Percentiles rank a stretch among this genome's conserved stretches.
Evolutionary conservation across 805 yeast species (phyloP).

Genomic region (Isabelozyma rhagii): DNA sequence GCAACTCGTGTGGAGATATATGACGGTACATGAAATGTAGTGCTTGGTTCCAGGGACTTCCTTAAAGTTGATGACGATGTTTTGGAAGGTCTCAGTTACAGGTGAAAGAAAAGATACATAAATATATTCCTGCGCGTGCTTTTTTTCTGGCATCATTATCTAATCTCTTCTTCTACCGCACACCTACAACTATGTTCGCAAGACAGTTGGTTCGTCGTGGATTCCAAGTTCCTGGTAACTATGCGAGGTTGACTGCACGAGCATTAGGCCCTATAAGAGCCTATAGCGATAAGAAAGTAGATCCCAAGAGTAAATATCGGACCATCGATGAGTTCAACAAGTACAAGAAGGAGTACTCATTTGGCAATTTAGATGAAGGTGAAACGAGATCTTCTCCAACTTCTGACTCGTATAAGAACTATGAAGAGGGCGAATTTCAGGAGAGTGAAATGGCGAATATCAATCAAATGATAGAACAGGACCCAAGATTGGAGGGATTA

Average conservation of each 20-base stretch:
- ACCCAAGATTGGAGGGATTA: constrained; percentile 27
- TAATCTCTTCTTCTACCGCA: neutral
- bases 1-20: no score
- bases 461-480: constrained; percentile 22
- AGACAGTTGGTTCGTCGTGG: neutral
- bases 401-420: constrained; percentile 3
- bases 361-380: constrained; percentile 13
- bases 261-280: neutral
- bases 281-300: neutral
- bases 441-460: constrained; percentile 10
- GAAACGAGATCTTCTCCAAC: constrained; percentile 1
- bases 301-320: neutral
- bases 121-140: no score
- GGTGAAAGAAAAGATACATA: no score
- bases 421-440: constrained; percentile 9
- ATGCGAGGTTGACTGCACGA: neutral
- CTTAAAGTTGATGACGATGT: no score
- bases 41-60: no score
- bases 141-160: neutral
- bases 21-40: no score
- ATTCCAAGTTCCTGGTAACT: neutral
- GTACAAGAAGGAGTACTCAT: constrained; percentile 25
- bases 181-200: neutral
- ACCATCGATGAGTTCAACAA: constrained; percentile 39
- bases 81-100: no score